Conservation (phyloP, 2,329 filamentous ascomycete species). For the Daldinia sp. region DNA sequence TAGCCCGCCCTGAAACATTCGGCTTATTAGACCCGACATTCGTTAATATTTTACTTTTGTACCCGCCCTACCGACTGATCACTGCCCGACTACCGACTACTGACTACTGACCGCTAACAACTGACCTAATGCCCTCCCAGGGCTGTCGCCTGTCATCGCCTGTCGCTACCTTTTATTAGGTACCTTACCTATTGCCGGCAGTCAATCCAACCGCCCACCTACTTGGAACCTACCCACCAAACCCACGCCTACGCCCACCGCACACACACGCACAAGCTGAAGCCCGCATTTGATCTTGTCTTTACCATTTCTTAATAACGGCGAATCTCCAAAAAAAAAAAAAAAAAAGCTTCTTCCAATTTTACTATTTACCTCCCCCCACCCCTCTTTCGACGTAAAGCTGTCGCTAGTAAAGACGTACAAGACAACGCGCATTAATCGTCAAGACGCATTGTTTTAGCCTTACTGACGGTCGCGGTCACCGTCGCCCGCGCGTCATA, state of each 20-base stretch:
- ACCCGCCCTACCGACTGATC: constrained; percentile 1
- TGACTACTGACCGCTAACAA: too few relatives aligned
- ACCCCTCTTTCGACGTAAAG: constrained; percentile 5
- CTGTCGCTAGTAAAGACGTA: constrained; percentile 9
- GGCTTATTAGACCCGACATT: constrained; percentile 22
- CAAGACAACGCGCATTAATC: constrained; percentile 31
- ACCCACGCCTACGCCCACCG: constrained; percentile 6
- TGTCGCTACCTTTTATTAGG: too few relatives aligned
- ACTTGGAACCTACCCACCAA: constrained; percentile 24
- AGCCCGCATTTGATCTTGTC: constrained; percentile 16
- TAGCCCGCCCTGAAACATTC: constrained; percentile 28
- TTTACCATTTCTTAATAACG: constrained; percentile 12
- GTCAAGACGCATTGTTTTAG: constrained; percentile 23
- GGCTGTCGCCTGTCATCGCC: too few relatives aligned
- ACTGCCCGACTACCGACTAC: too few relatives aligned
- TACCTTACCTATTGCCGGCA: constrained; percentile 25
- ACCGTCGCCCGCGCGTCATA: constrained; percentile 45
- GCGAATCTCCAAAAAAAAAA: too few relatives aligned
- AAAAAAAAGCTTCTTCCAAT: constrained; percentile 10
- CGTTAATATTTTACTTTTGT: constrained; percentile 5
- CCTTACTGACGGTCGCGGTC: constrained; percentile 38
- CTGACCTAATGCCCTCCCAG: too few relatives aligned
- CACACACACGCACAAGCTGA: constrained; percentile 15
- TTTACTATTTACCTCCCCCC: constrained; percentile 21
- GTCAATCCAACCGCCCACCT: constrained; percentile 27